Conservation (phyloP, 2,329 filamentous ascomycete genomes). For the Colletotrichum cuscutae region DNA sequence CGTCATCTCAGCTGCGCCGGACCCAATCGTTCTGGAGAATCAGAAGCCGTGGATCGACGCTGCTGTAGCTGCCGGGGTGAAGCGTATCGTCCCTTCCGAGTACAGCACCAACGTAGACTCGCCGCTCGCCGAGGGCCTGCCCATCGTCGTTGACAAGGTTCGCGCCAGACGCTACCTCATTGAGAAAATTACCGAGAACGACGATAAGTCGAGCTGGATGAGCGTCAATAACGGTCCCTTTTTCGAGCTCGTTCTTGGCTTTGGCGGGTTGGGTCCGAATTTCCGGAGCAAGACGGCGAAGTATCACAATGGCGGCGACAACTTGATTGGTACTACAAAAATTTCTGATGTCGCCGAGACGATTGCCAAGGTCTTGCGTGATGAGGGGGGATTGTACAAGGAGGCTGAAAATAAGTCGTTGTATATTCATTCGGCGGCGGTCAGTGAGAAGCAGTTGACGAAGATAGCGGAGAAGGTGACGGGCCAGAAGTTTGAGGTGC, state of each 20-base stretch:
- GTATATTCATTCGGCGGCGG: constrained; percentile 59
- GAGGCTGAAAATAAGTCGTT: constrained; percentile 64
- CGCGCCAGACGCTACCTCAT: constrained; percentile 25
- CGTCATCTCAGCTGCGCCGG: constrained; percentile 58
- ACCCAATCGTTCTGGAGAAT: constrained; percentile 47
- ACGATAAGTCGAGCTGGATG: constrained; percentile 41
- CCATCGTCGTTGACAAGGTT: constrained; percentile 37
- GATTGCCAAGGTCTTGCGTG: constrained; percentile 54
- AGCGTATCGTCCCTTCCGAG: constrained; percentile 64
- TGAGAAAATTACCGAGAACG: constrained; percentile 25
- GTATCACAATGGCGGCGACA: constrained; percentile 61
- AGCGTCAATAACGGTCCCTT: constrained; percentile 55
- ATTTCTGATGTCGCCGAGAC: constrained; percentile 57
- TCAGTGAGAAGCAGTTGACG: constrained; percentile 62
- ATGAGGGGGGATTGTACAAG: constrained; percentile 45
- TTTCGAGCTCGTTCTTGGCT: constrained; percentile 40
- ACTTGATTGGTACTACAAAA: constrained; percentile 56
- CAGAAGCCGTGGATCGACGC: constrained; percentile 63
- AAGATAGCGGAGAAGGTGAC: constrained; percentile 38
- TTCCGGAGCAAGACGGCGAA: constrained; percentile 43
- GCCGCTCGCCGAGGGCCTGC: constrained; percentile 33
- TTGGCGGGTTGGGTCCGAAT: constrained; percentile 32
- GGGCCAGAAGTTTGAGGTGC: not conserved
- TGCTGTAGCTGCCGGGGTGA: constrained; percentile 61
- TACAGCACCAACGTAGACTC: constrained; percentile 49